Conservation (phyloP, 2,329 filamentous ascomycete species). For the Trichoderma pleuroti region DNA sequence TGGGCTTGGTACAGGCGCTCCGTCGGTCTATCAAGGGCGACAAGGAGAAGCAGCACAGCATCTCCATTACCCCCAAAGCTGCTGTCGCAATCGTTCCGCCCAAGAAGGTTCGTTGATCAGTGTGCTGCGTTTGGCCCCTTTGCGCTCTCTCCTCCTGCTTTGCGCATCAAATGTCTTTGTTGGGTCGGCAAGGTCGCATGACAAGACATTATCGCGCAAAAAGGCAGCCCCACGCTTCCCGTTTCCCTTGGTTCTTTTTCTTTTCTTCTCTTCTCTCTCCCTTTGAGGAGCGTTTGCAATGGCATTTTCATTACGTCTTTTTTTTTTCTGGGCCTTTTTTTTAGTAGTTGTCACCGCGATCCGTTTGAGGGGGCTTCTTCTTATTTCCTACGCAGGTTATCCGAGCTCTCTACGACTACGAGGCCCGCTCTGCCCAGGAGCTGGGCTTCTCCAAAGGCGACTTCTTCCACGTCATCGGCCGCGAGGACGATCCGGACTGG, state of each 20-base stretch:
- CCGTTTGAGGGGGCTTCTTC: background rate
- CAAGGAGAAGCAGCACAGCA: constrained; percentile 66
- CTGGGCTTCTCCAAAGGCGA: constrained; percentile 91
- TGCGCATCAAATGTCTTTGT: background rate
- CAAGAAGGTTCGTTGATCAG: constrained; percentile 70
- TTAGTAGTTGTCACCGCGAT: background rate
- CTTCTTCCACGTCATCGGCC: constrained; percentile 96
- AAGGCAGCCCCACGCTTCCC: background rate
- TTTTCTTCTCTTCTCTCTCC: background rate
- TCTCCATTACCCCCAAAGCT: constrained; percentile 78
- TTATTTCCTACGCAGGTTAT: constrained; percentile 66
- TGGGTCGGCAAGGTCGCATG: constrained; percentile 17
- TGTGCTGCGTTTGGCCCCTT: background rate
- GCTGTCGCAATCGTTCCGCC: constrained; percentile 85
- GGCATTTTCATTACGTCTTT: constrained; percentile 18
- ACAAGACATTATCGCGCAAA: background rate
- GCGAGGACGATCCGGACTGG: constrained; percentile 93
- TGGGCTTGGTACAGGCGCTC: constrained; percentile 61
- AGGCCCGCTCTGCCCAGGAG: constrained; percentile 71
- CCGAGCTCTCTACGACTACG: constrained; percentile 91
- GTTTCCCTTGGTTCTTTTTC: background rate
- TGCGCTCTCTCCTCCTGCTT: background rate
- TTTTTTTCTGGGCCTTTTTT: constrained; percentile 12
- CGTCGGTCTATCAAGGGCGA: constrained; percentile 88
- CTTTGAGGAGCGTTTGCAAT: constrained; percentile 7